These are phyloP conservation scores for Fusarium clavum DNA, from an alignment of 2,329 filamentous ascomycete species.

Conservation along the genomic window DNA sequence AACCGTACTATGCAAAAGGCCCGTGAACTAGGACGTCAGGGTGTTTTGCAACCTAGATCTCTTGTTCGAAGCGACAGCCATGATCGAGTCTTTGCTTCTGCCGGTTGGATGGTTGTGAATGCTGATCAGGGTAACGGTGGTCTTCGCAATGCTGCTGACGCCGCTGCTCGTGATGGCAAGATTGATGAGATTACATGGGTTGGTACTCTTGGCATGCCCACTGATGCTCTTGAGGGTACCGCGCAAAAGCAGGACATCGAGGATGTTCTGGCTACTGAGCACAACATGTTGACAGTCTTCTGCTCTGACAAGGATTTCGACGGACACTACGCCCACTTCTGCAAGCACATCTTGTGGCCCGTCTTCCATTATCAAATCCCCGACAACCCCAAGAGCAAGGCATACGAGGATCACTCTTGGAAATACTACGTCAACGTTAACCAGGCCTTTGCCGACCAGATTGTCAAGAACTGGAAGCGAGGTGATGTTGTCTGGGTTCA, in stretches of 20 bases:
- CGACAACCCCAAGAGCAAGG: constrained; percentile 97
- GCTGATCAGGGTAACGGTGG: constrained; percentile 94
- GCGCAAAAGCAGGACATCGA: constrained; percentile 85
- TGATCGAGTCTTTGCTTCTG: constrained; percentile 78
- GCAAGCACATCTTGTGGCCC: constrained; percentile 97
- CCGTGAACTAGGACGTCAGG: constrained; percentile 66
- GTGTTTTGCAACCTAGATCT: constrained; percentile 66
- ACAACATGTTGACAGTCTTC: constrained; percentile 85
- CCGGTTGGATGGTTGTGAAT: constrained; percentile 83
- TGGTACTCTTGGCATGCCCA: constrained; percentile 93
- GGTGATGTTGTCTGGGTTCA: constrained; percentile 95
- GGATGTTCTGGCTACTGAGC: constrained; percentile 81
- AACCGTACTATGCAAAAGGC: constrained; percentile 68
- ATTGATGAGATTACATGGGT: constrained; percentile 87
- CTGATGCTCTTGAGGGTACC: constrained; percentile 80
- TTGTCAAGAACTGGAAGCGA: constrained; percentile 91
- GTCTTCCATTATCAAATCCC: constrained; percentile 99
- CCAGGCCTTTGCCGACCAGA: constrained; percentile 90
- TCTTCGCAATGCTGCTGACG: constrained; percentile 86
- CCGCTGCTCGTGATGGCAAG: constrained; percentile 75
- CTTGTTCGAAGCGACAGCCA: constrained; percentile 70
- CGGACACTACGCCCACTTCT: constrained; percentile 94
- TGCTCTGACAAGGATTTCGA: constrained; percentile 93
- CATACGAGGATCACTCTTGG: constrained; percentile 97
- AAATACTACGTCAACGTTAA: constrained; percentile 93